These are phyloP conservation scores for Casuarina cunninghamiana DNA, from an alignment of 306 rosid genomes.

Conservation along the genomic window DNA sequence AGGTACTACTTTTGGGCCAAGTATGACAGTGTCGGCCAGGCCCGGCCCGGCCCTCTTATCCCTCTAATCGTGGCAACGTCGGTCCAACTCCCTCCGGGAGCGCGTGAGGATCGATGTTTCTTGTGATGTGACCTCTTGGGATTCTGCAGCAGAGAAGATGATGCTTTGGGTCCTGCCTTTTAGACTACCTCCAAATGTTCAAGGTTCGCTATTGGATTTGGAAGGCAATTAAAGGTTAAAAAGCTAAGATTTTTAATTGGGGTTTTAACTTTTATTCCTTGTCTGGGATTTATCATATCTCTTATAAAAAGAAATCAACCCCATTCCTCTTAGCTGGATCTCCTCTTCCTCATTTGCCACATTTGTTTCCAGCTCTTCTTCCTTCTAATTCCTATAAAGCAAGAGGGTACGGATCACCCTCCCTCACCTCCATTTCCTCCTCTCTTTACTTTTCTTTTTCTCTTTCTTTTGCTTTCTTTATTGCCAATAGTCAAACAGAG, in stretches of 20 bases:
- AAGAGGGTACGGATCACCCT: background rate
- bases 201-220: background rate
- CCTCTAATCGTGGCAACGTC: too few species aligned
- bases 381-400: slow-evolving; percentile 11
- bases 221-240: background rate
- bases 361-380: background rate
- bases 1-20: too few species aligned
- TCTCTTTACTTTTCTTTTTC: background rate
- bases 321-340: slow-evolving; percentile 17
- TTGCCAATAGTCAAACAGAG: background rate
- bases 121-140: background rate
- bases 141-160: background rate
- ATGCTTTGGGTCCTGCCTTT: background rate
- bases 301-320: slow-evolving; percentile 33
- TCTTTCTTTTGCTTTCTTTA: background rate
- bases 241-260: background rate
- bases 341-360: slow-evolving; percentile 2
- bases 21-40: too few species aligned
- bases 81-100: too few species aligned
- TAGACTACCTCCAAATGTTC: background rate
- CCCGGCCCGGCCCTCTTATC: too few species aligned
- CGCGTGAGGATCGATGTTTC: background rate
- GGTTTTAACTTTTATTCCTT: slow-evolving; percentile 24
- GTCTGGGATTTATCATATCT: slow-evolving; percentile 35
- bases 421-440: background rate